These are phyloP conservation scores for Colletotrichum endophyticum DNA, from an alignment of 2,329 filamentous ascomycete species.

Conservation along the genomic window DNA sequence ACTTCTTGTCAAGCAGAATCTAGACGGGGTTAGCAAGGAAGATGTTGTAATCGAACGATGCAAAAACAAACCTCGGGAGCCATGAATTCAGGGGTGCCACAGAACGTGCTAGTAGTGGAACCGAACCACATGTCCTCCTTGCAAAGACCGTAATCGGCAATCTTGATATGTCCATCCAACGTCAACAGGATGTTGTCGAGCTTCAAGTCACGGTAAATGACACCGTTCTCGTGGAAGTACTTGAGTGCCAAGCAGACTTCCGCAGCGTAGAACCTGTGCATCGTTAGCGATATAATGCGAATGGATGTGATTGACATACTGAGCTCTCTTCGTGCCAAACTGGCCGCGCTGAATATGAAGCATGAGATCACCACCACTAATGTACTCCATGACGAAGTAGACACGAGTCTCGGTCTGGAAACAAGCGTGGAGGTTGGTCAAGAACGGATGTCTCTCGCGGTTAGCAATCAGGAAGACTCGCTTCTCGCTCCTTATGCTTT, in stretches of 20 bases:
- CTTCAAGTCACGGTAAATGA: slow-evolving; percentile 98
- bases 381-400: slow-evolving; percentile 99
- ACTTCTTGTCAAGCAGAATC: slow-evolving; percentile 98
- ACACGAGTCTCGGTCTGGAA: slow-evolving; percentile 99
- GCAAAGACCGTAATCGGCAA: slow-evolving; percentile 97
- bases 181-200: slow-evolving; percentile 91
- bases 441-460: slow-evolving; percentile 94
- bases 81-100: slow-evolving; percentile 99
- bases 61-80: slow-evolving; percentile 79
- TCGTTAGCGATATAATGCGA: background rate
- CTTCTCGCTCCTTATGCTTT: slow-evolving; percentile 97
- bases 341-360: slow-evolving; percentile 96
- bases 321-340: slow-evolving; percentile 93
- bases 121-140: slow-evolving; percentile 99
- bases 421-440: slow-evolving; percentile 93
- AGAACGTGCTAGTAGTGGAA: slow-evolving; percentile 96
- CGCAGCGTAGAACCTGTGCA: slow-evolving; percentile 87
- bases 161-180: slow-evolving; percentile 96
- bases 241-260: slow-evolving; percentile 97
- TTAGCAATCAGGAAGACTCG: slow-evolving; percentile 96
- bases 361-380: slow-evolving; percentile 98
- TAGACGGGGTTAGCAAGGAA: slow-evolving; percentile 45
- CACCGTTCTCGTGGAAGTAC: slow-evolving; percentile 99
- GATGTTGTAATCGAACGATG: background rate
- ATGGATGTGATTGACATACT: slow-evolving; percentile 63